Percentiles rank a stretch among this genome's conserved stretches.
Evolutionary conservation across 495 filamentous ascomycete species (phyloP).

Genomic region (Penicillium robsamsonii): DNA sequence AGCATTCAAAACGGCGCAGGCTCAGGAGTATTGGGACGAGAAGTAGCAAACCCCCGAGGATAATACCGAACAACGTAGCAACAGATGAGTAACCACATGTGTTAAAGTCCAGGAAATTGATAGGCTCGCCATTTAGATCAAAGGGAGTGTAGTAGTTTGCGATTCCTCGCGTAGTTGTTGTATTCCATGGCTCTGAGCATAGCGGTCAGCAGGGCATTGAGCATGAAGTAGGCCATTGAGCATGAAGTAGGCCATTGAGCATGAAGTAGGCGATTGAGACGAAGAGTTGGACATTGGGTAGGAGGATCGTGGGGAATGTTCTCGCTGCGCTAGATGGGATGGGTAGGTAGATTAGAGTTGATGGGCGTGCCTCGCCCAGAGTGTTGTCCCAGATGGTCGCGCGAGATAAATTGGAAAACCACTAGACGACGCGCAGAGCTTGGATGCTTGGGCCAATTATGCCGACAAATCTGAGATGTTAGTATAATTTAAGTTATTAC

Average conservation of each 20-base stretch:
- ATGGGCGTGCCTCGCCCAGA: background rate
- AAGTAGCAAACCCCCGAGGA: conserved; percentile 25
- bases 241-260: conserved; percentile 43
- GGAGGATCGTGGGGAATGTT: conserved; percentile 1
- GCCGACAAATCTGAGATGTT: background rate
- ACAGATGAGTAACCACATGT: conserved; percentile 28
- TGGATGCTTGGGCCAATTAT: background rate
- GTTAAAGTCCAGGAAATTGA: too few species aligned
- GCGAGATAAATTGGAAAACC: background rate
- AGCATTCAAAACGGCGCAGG: conserved; percentile 24
- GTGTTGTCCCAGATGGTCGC: background rate
- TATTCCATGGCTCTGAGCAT: conserved; percentile 44
- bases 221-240: conserved; percentile 43
- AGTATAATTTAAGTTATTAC: too few species aligned
- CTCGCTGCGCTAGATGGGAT: background rate
- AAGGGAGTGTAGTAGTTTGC: conserved; percentile 34
- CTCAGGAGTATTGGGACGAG: conserved; percentile 14
- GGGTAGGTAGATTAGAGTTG: background rate
- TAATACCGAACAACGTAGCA: conserved; percentile 26
- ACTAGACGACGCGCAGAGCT: background rate
- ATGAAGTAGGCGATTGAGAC: conserved; percentile 44
- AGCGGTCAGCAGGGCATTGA: conserved; percentile 37
- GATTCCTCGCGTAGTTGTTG: conserved; percentile 23
- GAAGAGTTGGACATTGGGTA: conserved; percentile 40
- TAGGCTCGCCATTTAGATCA: background rate